A percentile compares a stretch with the other conserved stretches of the same genome.
These are phyloP conservation scores for Hanseniaspora vineae DNA, from an alignment of 805 yeast genomes.

Conservation along the genomic window DNA sequence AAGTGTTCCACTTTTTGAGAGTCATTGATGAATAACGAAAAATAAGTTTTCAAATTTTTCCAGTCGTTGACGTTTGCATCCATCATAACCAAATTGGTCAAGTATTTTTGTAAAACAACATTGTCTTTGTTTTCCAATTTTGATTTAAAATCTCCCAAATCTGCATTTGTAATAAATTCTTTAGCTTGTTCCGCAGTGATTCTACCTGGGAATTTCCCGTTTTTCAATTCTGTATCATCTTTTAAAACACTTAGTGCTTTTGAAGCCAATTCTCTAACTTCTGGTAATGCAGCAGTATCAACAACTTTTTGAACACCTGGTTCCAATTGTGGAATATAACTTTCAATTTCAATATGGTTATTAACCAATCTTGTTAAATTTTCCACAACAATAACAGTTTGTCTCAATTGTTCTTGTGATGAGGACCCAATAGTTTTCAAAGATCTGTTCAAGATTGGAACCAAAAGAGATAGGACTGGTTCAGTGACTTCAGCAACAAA, in stretches of 20 bases:
- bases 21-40: slow-evolving; percentile 29
- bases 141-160: slow-evolving; percentile 16
- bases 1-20: slow-evolving; percentile 27
- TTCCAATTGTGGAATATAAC: slow-evolving; percentile 68
- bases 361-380: slow-evolving; percentile 91
- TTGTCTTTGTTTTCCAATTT: no score
- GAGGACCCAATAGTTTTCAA: slow-evolving; percentile 68
- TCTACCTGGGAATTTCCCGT: slow-evolving; percentile 65
- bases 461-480: slow-evolving; percentile 80
- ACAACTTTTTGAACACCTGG: slow-evolving; percentile 91
- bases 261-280: slow-evolving; percentile 83
- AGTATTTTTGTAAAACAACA: slow-evolving; percentile 28
- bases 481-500: slow-evolving; percentile 98
- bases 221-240: slow-evolving; percentile 61
- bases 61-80: slow-evolving; percentile 68
- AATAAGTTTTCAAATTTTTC: slow-evolving; percentile 45
- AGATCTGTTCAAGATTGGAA: slow-evolving; percentile 85
- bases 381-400: slow-evolving; percentile 91
- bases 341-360: slow-evolving; percentile 82
- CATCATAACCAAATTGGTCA: slow-evolving; percentile 39
- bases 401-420: slow-evolving; percentile 92
- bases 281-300: slow-evolving; percentile 86
- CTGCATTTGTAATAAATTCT: slow-evolving; percentile 20
- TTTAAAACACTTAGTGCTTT: slow-evolving; percentile 75
- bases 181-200: slow-evolving; percentile 42